Conservation (phyloP, 805 yeast genomes). For the Pichia nanzhaoensis region DNA sequence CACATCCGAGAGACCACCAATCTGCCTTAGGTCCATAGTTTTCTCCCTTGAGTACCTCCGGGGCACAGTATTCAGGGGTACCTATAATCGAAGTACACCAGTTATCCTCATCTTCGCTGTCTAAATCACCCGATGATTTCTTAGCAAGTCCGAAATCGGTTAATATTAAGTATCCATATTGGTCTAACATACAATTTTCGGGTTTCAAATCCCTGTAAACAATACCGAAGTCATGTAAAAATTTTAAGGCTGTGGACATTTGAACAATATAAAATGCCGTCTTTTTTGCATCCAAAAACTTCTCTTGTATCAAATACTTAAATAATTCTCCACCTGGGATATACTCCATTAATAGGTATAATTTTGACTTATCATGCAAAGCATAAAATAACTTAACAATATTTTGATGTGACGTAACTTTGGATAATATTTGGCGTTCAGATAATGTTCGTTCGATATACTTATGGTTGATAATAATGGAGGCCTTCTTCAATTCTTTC, state of each 20-base stretch:
- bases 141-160: slow-evolving; percentile 82
- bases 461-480: slow-evolving; percentile 47
- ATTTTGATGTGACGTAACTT: slow-evolving; percentile 66
- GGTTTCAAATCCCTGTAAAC: slow-evolving; percentile 87
- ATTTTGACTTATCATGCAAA: slow-evolving; percentile 66
- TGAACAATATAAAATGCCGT: slow-evolving; percentile 76
- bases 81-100: slow-evolving; percentile 59
- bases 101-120: slow-evolving; percentile 27
- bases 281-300: slow-evolving; percentile 46
- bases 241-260: slow-evolving; percentile 66
- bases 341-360: slow-evolving; percentile 70
- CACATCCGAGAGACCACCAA: slow-evolving; percentile 87
- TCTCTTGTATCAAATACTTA: slow-evolving; percentile 44
- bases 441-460: slow-evolving; percentile 68
- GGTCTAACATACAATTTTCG: slow-evolving; percentile 75
- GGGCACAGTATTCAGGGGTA: slow-evolving; percentile 82
- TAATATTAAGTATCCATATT: slow-evolving; percentile 66
- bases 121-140: slow-evolving; percentile 25
- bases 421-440: slow-evolving; percentile 59
- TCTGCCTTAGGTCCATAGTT: slow-evolving; percentile 74
- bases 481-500: slow-evolving; percentile 76
- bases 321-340: slow-evolving; percentile 89
- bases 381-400: slow-evolving; percentile 81
- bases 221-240: slow-evolving; percentile 69
- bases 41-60: slow-evolving; percentile 72